Percentiles rank a stretch among this genome's conserved stretches.
These are phyloP conservation scores for Irpex sp. DNA, from an alignment of 1,284 basidiomycete genomes.

Conservation along the genomic window DNA sequence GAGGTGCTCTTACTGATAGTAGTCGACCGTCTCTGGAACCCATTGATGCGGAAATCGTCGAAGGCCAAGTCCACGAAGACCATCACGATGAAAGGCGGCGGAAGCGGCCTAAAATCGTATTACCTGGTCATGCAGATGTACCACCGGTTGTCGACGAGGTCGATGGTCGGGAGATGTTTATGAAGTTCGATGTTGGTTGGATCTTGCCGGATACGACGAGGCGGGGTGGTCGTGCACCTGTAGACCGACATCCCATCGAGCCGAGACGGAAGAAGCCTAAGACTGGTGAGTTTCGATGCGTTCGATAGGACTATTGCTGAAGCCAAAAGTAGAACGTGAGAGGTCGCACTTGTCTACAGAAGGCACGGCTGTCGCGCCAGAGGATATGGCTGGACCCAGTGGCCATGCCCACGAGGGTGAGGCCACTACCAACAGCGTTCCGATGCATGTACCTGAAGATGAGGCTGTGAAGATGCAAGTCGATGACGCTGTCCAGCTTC, in stretches of 20 bases:
- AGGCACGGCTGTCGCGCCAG: slow-evolving; percentile 48
- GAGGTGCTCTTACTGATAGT: slow-evolving; percentile 17
- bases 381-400: slow-evolving; percentile 30
- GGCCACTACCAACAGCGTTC: not conserved
- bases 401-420: slow-evolving; percentile 15
- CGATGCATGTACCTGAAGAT: not conserved
- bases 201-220: slow-evolving; percentile 76
- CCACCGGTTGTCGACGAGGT: slow-evolving; percentile 65
- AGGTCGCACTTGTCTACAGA: slow-evolving; percentile 47
- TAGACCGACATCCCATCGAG: slow-evolving; percentile 39
- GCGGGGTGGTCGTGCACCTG: slow-evolving; percentile 46
- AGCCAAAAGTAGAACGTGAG: slow-evolving; percentile 31
- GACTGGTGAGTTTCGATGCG: slow-evolving; percentile 38
- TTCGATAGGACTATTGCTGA: not conserved
- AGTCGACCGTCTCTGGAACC: not conserved
- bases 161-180: slow-evolving; percentile 73
- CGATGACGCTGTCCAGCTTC: too few relatives aligned
- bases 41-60: not conserved
- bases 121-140: slow-evolving; percentile 33
- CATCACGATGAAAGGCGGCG: not conserved
- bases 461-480: not conserved
- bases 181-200: slow-evolving; percentile 86
- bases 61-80: not conserved
- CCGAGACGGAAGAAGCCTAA: slow-evolving; percentile 47
- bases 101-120: slow-evolving; percentile 20